A percentile compares a stretch with the other conserved stretches of the same genome.
Evolutionary conservation across 1,139 yeast species (phyloP).

Genomic region (Suhomyces wounanorum): DNA sequence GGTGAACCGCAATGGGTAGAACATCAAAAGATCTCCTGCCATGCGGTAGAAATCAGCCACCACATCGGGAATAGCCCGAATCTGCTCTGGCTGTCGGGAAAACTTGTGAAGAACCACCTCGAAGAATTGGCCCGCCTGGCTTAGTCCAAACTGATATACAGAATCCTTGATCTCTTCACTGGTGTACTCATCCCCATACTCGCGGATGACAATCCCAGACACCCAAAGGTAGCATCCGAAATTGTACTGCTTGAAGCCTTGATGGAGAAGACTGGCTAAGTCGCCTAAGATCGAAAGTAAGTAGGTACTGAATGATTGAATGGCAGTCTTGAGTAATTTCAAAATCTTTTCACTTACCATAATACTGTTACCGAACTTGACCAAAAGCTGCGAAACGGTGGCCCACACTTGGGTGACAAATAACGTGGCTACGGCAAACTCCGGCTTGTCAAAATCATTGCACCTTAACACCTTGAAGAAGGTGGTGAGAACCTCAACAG

Average conservation of each 20-base stretch:
- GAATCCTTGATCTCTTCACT: conserved; percentile 38
- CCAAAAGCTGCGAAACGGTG: conserved; percentile 49
- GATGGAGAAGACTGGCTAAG: conserved; percentile 62
- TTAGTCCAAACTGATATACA: conserved; percentile 50
- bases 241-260: conserved; percentile 68
- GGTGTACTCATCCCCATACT: conserved; percentile 66
- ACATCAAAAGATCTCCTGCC: conserved; percentile 78
- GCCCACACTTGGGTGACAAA: conserved; percentile 63
- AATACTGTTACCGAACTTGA: conserved; percentile 54
- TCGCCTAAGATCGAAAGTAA: conserved; percentile 62
- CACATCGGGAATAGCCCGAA: conserved; percentile 64
- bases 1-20: conserved; percentile 68
- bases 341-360: conserved; percentile 73
- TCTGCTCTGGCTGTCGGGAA: conserved; percentile 23
- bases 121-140: conserved; percentile 48
- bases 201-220: conserved; percentile 79
- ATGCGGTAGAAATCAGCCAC: conserved; percentile 88
- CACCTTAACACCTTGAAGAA: conserved; percentile 61
- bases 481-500: conserved; percentile 73
- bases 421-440: conserved; percentile 60
- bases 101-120: conserved; percentile 28
- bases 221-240: conserved; percentile 91
- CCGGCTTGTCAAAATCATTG: conserved; percentile 33
- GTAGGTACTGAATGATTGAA: conserved; percentile 70
- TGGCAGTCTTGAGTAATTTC: conserved; percentile 65